phyloP scores from a whole-genome alignment of 31 red algal genomes.

The Endocladia muricata region DNA sequence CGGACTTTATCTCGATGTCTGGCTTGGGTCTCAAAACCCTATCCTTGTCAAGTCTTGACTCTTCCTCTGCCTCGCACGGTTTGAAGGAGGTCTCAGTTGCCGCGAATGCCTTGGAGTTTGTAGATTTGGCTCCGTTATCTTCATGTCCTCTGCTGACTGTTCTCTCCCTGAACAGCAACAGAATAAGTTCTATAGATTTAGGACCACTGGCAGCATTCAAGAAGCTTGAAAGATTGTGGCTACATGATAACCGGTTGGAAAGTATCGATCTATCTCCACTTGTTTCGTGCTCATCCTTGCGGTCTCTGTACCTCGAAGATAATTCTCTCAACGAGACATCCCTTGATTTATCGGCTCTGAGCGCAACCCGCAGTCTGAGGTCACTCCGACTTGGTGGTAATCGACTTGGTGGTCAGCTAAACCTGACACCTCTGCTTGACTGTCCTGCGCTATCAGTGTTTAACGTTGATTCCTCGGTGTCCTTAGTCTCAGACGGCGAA shows the following conservation, averaged over 20 bases:
- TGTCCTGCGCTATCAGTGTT: slow-evolving; percentile 70
- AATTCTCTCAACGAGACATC: slow-evolving; percentile 71
- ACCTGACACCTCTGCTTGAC: slow-evolving; percentile 76
- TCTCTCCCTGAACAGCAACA: slow-evolving; percentile 79
- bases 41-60: slow-evolving; percentile 22
- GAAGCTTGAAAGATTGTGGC: slow-evolving; percentile 77
- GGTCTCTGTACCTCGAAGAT: slow-evolving; percentile 96
- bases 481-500: slow-evolving; percentile 40
- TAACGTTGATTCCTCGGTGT: slow-evolving; percentile 55
- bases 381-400: slow-evolving; percentile 73
- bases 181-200: slow-evolving; percentile 68
- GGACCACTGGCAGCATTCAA: slow-evolving; percentile 64
- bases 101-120: slow-evolving; percentile 53
- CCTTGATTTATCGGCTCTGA: slow-evolving; percentile 81
- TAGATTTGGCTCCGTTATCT: slow-evolving; percentile 54
- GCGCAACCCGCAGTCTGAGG: slow-evolving; percentile 27
- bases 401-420: slow-evolving; percentile 49
- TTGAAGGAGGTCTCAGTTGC: slow-evolving; percentile 66
- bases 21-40: slow-evolving; percentile 44
- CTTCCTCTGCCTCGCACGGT: slow-evolving; percentile 3
- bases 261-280: slow-evolving; percentile 83
- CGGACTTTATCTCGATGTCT: slow-evolving; percentile 55
- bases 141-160: slow-evolving; percentile 43
- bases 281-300: slow-evolving; percentile 46
- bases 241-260: slow-evolving; percentile 84